Percentiles rank a stretch among this genome's conserved stretches.
Conservation (phyloP, 2,329 filamentous ascomycete genomes). For the Hypoxylon rubiginosum region DNA sequence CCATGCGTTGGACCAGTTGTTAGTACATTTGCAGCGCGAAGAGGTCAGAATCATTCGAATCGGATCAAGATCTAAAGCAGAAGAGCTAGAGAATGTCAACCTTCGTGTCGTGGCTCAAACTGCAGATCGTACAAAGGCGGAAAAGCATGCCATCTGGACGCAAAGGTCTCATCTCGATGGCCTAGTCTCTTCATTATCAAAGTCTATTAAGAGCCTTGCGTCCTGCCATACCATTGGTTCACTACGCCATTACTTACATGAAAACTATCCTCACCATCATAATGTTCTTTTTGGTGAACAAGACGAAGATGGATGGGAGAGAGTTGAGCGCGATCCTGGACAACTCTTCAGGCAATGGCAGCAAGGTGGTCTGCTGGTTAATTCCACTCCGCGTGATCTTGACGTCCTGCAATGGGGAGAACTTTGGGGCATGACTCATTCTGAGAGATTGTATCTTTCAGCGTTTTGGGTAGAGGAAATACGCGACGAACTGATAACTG, state of each 20-base stretch:
- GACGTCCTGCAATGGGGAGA: constrained; percentile 29
- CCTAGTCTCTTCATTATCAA: neutral
- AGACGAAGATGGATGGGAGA: constrained; percentile 47
- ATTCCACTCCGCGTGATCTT: constrained; percentile 41
- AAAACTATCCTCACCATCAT: constrained; percentile 42
- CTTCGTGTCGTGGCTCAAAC: constrained; percentile 57
- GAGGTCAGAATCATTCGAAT: constrained; percentile 70
- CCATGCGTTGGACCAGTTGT: constrained; percentile 67
- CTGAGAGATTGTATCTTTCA: constrained; percentile 48
- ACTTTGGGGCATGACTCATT: constrained; percentile 40
- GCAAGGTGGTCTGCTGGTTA: neutral
- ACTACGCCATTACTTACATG: constrained; percentile 43
- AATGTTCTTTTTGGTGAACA: constrained; percentile 47
- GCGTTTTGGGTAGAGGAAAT: constrained; percentile 50
- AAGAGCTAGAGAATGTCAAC: constrained; percentile 63
- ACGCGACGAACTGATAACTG: constrained; percentile 33
- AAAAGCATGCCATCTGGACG: constrained; percentile 53
- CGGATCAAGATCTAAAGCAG: constrained; percentile 69
- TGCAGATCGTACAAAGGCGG: constrained; percentile 55
- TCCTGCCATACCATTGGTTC: constrained; percentile 29
- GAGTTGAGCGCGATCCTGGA: constrained; percentile 36
- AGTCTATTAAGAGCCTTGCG: constrained; percentile 28
- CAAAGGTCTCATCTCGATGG: constrained; percentile 35
- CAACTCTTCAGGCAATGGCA: constrained; percentile 34
- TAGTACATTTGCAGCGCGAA: constrained; percentile 69